A percentile compares a stretch with the other conserved stretches of the same genome.
Evolutionary conservation across 2,329 filamentous ascomycete species (phyloP).

Genomic region (Epichloe bromicola): DNA sequence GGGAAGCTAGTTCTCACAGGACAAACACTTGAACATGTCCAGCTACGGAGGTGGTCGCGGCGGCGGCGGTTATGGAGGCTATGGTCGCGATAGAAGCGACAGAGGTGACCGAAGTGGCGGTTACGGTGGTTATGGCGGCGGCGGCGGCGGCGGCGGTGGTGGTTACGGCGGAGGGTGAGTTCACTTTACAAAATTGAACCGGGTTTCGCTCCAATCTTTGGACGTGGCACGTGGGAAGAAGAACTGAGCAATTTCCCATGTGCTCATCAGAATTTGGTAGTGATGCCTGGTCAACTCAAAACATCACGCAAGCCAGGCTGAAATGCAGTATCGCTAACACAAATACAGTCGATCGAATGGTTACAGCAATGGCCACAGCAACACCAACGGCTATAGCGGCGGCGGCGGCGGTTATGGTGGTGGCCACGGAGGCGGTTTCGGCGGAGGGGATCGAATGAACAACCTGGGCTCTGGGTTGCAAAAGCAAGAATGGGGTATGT

Average conservation of each 20-base stretch:
- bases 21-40: conserved; percentile 26
- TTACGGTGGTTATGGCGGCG: conserved; percentile 23
- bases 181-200: not conserved
- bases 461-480: conserved; percentile 79
- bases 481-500: conserved; percentile 77
- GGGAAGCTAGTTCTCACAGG: not conserved
- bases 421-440: conserved; percentile 33
- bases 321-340: conserved; percentile 21
- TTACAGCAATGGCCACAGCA: conserved; percentile 17
- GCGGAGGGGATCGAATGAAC: conserved; percentile 86
- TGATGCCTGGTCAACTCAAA: not conserved
- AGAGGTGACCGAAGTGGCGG: conserved; percentile 32
- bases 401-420: conserved; percentile 22
- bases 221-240: not conserved
- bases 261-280: not conserved
- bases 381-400: conserved; percentile 19
- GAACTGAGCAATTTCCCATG: not conserved
- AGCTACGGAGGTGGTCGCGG: conserved; percentile 28
- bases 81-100: conserved; percentile 28
- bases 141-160: conserved; percentile 20
- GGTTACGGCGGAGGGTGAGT: conserved; percentile 27
- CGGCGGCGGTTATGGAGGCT: conserved; percentile 22
- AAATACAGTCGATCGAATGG: conserved; percentile 29
- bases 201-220: not conserved
- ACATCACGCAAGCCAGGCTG: not conserved